phyloP scores from a whole-genome alignment of 169 alveolate species.

The Fabrea salina region DNA sequence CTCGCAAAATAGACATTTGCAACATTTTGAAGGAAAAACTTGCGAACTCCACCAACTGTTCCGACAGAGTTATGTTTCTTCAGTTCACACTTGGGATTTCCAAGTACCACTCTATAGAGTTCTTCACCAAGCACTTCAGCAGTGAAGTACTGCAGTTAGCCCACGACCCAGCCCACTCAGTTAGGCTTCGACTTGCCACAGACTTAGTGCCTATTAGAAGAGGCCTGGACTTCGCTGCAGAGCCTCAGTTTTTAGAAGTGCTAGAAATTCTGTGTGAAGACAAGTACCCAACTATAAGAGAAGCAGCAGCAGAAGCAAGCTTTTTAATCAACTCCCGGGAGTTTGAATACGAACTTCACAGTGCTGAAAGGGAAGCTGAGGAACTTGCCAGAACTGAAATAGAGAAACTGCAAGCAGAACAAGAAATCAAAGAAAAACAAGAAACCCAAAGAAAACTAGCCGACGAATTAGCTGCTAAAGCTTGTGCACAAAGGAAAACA shows the following conservation, averaged over 20 bases:
- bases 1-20: conserved; percentile 13
- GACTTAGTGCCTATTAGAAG: not conserved
- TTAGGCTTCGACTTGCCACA: not conserved
- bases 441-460: not conserved
- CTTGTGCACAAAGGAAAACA: too few species aligned
- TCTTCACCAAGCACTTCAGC: not conserved
- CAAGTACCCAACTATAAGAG: not conserved
- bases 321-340: not conserved
- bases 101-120: not conserved
- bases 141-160: not conserved
- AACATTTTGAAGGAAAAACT: conserved; percentile 11
- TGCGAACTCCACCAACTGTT: not conserved
- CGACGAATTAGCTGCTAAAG: not conserved
- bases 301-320: not conserved
- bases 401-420: not conserved
- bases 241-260: not conserved
- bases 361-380: not conserved
- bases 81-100: not conserved
- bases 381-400: not conserved
- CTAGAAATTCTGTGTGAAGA: not conserved
- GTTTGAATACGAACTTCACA: not conserved
- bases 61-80: not conserved
- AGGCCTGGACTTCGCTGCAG: not conserved
- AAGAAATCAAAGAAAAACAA: not conserved
- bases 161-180: not conserved